These are phyloP conservation scores for Cystofilobasidium macerans DNA, from an alignment of 768 basidiomycete species.

Conservation along the genomic window DNA sequence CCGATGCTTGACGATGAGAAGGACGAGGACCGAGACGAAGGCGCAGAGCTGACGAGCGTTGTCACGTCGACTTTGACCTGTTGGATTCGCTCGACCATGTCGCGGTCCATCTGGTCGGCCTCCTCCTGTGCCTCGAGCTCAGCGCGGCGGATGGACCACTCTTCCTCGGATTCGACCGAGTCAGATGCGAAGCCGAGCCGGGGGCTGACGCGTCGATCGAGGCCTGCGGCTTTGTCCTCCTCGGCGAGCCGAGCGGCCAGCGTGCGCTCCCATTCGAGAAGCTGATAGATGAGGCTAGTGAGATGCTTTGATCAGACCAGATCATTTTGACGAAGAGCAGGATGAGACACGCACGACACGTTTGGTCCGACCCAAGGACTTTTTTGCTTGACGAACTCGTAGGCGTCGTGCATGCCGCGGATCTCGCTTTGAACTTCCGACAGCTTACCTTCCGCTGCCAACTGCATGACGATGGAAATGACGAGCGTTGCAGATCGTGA, in stretches of 20 bases:
- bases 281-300: slow-evolving; percentile 75
- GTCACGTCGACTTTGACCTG: neutral
- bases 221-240: slow-evolving; percentile 27
- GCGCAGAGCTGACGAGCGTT: neutral
- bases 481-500: slow-evolving; percentile 80
- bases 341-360: slow-evolving; percentile 64
- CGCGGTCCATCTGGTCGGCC: slow-evolving; percentile 25
- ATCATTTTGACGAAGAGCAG: neutral
- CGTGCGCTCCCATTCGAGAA: slow-evolving; percentile 76
- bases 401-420: slow-evolving; percentile 74
- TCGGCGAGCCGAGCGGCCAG: slow-evolving; percentile 29
- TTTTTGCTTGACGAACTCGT: slow-evolving; percentile 78
- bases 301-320: neutral
- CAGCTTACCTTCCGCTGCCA: slow-evolving; percentile 58
- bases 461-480: slow-evolving; percentile 86
- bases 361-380: slow-evolving; percentile 81
- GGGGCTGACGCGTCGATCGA: slow-evolving; percentile 25
- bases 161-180: slow-evolving; percentile 27
- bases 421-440: slow-evolving; percentile 29
- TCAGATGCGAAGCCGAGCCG: slow-evolving; percentile 34
- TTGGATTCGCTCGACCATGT: slow-evolving; percentile 18
- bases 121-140: slow-evolving; percentile 27
- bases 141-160: slow-evolving; percentile 28
- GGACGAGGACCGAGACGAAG: neutral
- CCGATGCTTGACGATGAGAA: neutral